A percentile compares a stretch with the other conserved stretches of the same genome.
Conservation (phyloP, 2,329 filamentous ascomycete genomes). For the Penicillium sp. region DNA sequence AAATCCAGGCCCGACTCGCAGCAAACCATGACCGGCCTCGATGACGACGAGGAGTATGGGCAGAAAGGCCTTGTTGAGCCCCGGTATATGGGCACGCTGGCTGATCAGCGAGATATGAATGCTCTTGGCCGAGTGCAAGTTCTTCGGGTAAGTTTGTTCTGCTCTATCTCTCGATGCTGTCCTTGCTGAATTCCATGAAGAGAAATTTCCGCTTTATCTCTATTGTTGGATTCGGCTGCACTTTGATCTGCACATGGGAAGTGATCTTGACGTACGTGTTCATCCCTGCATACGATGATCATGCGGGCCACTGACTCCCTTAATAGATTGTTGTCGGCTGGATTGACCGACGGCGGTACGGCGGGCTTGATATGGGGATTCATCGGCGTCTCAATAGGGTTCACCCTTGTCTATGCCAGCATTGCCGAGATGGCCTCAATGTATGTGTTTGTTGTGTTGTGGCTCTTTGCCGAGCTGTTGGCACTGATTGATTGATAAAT, state of each 20-base stretch:
- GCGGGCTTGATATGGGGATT: conserved; percentile 41
- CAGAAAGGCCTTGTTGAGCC: conserved; percentile 32
- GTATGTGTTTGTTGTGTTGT: conserved; percentile 22
- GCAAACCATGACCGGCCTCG: conserved; percentile 11
- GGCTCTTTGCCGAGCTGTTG: no score
- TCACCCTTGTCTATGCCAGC: conserved; percentile 36
- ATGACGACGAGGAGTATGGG: conserved; percentile 19
- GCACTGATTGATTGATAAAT: conserved; percentile 1
- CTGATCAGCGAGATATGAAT: conserved; percentile 40
- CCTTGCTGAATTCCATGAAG: conserved; percentile 24
- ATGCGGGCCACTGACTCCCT: conserved; percentile 11
- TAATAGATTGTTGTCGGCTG: conserved; percentile 29
- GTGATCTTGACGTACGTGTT: conserved; percentile 38
- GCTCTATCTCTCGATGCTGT: not conserved
- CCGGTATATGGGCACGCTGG: conserved; percentile 37
- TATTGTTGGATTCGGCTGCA: conserved; percentile 46
- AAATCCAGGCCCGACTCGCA: conserved; percentile 15
- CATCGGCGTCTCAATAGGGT: conserved; percentile 31
- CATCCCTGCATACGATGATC: not conserved
- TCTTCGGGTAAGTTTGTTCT: conserved; percentile 31
- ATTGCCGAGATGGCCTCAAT: conserved; percentile 46
- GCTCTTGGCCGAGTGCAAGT: conserved; percentile 40
- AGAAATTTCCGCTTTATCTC: conserved; percentile 46
- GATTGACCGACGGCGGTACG: conserved; percentile 38
- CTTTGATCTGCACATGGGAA: conserved; percentile 45